Conservation (phyloP, 129 eudicot species). For the Smallanthus sonchifolius region DNA sequence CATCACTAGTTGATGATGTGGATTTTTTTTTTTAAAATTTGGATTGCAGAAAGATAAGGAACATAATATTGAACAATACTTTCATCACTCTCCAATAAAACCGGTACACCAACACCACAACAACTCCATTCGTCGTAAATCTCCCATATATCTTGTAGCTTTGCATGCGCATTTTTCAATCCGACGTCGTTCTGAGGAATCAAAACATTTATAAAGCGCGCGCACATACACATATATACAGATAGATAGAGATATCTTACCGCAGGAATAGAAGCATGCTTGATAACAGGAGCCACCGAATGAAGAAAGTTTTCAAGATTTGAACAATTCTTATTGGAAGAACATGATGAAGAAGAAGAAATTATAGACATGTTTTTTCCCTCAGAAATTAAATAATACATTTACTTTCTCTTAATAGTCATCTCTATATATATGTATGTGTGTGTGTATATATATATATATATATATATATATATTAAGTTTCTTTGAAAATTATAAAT, state of each 20-base stretch:
- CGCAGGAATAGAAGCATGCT: background rate
- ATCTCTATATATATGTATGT: background rate
- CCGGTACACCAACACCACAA: constrained; percentile 36
- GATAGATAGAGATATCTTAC: background rate
- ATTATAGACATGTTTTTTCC: constrained; percentile 5
- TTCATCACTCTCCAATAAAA: constrained; percentile 13
- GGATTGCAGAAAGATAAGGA: constrained; percentile 48
- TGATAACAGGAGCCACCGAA: constrained; percentile 14
- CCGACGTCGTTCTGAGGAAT: background rate
- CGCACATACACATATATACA: background rate
- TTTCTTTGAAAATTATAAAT: background rate
- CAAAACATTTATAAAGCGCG: background rate
- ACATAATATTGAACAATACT: constrained; percentile 33
- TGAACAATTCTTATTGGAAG: background rate
- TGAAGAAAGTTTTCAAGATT: constrained; percentile 25
- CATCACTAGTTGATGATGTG: background rate
- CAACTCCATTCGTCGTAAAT: constrained; percentile 46
- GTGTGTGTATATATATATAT: too few species aligned
- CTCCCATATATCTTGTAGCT: constrained; percentile 44
- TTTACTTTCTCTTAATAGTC: background rate
- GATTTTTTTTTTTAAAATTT: constrained; percentile 30
- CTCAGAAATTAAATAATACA: background rate
- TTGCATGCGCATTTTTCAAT: background rate
- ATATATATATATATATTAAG: background rate
- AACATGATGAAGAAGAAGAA: background rate